phyloP scores from a whole-genome alignment of 345 rosid species.

The Linum trigynum region DNA sequence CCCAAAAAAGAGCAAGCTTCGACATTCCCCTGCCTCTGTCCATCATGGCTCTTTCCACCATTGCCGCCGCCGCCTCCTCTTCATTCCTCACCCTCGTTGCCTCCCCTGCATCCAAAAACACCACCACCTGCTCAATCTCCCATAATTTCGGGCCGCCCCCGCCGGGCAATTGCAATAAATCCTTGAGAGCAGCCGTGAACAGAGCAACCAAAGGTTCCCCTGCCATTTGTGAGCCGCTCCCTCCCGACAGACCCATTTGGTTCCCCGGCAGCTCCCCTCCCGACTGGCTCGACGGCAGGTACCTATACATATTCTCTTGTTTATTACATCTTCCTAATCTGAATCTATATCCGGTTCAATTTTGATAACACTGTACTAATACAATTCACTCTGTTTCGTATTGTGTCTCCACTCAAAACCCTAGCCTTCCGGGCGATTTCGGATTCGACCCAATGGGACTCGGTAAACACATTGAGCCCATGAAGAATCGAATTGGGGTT shows the following conservation, averaged over 20 bases:
- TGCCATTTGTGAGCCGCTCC: slow-evolving; percentile 79
- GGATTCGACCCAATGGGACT: slow-evolving; percentile 91
- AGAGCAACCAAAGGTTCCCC: slow-evolving; percentile 76
- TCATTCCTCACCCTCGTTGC: too few relatives aligned
- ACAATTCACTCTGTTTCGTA: slow-evolving; percentile 6
- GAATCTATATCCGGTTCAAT: background rate
- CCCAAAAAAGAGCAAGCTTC: too few relatives aligned
- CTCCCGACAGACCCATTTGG: slow-evolving; percentile 94
- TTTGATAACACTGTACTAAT: background rate
- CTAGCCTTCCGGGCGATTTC: slow-evolving; percentile 81
- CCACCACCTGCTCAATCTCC: too few relatives aligned
- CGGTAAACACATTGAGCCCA: slow-evolving; percentile 27
- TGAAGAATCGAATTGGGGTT: background rate
- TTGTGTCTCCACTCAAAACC: background rate
- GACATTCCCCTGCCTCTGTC: too few relatives aligned
- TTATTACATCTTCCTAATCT: background rate
- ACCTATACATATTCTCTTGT: background rate
- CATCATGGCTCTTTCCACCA: too few relatives aligned
- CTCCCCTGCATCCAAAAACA: too few relatives aligned
- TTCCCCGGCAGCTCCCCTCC: slow-evolving; percentile 89
- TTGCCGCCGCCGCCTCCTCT: too few relatives aligned
- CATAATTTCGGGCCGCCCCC: too few relatives aligned
- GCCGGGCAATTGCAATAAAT: slow-evolving; percentile 5
- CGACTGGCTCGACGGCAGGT: slow-evolving; percentile 93
- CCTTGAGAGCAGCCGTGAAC: slow-evolving; percentile 11